phyloP scores from a whole-genome alignment of 768 basidiomycete genomes.

The Exidia glandulosa region DNA sequence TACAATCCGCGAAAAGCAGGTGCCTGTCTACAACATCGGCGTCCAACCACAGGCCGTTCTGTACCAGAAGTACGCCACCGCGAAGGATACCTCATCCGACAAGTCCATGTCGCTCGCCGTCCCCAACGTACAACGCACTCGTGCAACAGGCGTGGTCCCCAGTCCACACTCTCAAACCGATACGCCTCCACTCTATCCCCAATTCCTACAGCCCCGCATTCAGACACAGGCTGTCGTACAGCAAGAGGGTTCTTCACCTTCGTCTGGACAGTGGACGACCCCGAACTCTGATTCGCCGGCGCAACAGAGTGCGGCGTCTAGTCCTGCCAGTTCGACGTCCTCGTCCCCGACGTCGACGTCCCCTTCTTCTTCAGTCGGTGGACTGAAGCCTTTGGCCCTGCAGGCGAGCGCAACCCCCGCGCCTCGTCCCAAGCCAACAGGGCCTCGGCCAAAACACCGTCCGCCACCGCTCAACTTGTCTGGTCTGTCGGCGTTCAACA shows the following conservation, averaged over 20 bases:
- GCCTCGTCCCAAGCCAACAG: not conserved
- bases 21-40: not conserved
- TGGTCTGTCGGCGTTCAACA: not conserved
- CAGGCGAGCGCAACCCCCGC: not conserved
- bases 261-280: not conserved
- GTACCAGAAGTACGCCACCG: not conserved
- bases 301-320: not conserved
- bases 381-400: not conserved
- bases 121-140: not conserved
- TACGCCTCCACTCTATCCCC: not conserved
- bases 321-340: not conserved
- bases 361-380: not conserved
- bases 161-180: not conserved
- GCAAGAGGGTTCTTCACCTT: not conserved
- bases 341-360: not conserved
- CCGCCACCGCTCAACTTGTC: not conserved
- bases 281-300: not conserved
- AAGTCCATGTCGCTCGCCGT: not conserved
- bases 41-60: not conserved
- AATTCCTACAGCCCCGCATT: not conserved
- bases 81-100: not conserved
- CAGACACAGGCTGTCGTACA: not conserved
- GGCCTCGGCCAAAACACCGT: not conserved
- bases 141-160: not conserved
- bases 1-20: slow-evolving; percentile 14